These are phyloP conservation scores for Elsinoe perseae DNA, from an alignment of 2,329 filamentous ascomycete genomes.

Conservation along the genomic window DNA sequence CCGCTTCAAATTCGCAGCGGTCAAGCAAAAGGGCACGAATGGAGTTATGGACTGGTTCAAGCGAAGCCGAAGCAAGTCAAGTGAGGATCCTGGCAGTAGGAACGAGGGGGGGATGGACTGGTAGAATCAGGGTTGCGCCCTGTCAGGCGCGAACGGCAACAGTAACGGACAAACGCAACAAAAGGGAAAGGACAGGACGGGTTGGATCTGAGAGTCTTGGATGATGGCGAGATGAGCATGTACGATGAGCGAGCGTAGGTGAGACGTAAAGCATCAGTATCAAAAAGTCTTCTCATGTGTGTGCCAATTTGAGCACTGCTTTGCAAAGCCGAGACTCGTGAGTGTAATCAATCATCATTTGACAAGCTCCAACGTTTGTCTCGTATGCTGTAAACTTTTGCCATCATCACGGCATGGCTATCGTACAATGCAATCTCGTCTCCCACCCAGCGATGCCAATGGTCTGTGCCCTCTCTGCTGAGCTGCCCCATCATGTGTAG, in stretches of 20 bases:
- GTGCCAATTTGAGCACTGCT: too few relatives aligned
- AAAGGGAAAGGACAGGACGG: constrained; percentile 16
- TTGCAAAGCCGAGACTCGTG: too few relatives aligned
- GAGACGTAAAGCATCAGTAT: background rate
- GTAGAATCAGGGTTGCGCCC: constrained; percentile 18
- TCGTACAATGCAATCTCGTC: background rate
- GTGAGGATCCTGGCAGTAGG: constrained; percentile 20
- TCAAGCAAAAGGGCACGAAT: constrained; percentile 26
- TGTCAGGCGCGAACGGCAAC: constrained; percentile 21
- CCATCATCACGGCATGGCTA: background rate
- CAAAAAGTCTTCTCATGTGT: background rate
- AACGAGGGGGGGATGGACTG: constrained; percentile 12
- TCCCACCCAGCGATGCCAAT: background rate
- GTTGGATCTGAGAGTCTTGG: constrained; percentile 23
- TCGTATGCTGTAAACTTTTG: constrained; percentile 6
- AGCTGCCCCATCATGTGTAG: background rate
- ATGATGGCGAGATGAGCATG: background rate
- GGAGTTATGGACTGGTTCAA: constrained; percentile 23
- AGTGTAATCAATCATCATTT: background rate
- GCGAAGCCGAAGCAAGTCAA: constrained; percentile 20
- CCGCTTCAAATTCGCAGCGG: constrained; percentile 30
- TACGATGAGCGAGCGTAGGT: background rate
- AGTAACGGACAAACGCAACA: constrained; percentile 16
- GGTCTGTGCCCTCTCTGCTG: background rate
- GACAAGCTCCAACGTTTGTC: background rate